phyloP scores from a whole-genome alignment of 2,329 filamentous ascomycete species.

The Drechslerella dactyloides region DNA sequence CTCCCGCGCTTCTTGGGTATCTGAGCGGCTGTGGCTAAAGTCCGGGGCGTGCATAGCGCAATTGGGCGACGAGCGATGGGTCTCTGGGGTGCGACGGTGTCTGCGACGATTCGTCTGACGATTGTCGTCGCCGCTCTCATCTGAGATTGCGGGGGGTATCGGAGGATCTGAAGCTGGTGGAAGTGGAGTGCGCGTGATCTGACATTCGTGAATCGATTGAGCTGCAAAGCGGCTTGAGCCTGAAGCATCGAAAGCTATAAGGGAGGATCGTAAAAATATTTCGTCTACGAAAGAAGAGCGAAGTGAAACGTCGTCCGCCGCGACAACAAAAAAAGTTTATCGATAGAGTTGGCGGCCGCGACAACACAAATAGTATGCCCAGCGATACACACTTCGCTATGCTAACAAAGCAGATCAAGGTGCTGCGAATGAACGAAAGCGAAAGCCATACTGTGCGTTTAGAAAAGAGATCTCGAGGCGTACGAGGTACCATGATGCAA shows the following conservation, averaged over 20 bases:
- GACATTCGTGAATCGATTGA: slow-evolving; percentile 3
- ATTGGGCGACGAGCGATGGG: slow-evolving; percentile 9
- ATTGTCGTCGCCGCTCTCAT: slow-evolving; percentile 29
- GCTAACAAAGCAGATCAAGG: not conserved
- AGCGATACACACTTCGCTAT: not conserved
- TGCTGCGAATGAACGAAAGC: too few relatives aligned
- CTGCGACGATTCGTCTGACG: slow-evolving; percentile 22
- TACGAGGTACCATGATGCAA: too few relatives aligned
- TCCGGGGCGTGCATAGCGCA: slow-evolving; percentile 6
- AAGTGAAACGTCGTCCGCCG: not conserved
- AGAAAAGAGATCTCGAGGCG: too few relatives aligned
- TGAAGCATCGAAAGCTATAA: not conserved
- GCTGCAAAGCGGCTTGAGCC: not conserved
- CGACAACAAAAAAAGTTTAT: slow-evolving; percentile 14
- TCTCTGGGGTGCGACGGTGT: slow-evolving; percentile 21
- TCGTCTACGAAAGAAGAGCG: slow-evolving; percentile 3
- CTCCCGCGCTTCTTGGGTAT: slow-evolving; percentile 4
- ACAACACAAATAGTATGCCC: slow-evolving; percentile 22
- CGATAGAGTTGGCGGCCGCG: slow-evolving; percentile 11
- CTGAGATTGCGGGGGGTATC: slow-evolving; percentile 9
- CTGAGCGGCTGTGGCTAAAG: slow-evolving; percentile 14
- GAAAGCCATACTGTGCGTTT: too few relatives aligned
- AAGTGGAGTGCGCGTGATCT: not conserved
- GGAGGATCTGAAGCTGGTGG: not conserved
- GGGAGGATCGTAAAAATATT: not conserved